These are phyloP conservation scores for Xylaria intraflava DNA, from an alignment of 495 filamentous ascomycete genomes.

Conservation along the genomic window DNA sequence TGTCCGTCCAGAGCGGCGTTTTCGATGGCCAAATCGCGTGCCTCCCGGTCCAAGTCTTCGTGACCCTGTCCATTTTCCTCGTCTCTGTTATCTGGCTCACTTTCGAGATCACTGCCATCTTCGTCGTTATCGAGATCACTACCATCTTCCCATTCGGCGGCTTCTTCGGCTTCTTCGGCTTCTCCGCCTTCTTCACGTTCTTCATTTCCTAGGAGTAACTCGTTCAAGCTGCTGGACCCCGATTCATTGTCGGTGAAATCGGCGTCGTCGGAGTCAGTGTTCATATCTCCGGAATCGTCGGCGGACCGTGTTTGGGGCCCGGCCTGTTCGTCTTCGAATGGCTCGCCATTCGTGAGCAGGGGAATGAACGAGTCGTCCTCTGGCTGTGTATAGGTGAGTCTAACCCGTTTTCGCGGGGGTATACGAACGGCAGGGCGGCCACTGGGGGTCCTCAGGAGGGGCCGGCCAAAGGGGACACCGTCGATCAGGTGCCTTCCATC, in stretches of 20 bases:
- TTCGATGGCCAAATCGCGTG: constrained; percentile 11
- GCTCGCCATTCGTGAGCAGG: constrained; percentile 35
- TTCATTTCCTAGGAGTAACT: background rate
- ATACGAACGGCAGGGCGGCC: constrained; percentile 65
- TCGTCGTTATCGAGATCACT: background rate
- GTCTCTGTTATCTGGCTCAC: background rate
- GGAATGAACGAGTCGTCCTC: constrained; percentile 27
- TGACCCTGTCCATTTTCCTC: constrained; percentile 12
- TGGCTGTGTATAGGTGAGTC: constrained; percentile 42
- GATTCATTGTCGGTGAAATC: constrained; percentile 13
- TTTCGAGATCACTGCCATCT: background rate
- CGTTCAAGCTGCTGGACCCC: background rate
- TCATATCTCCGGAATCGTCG: constrained; percentile 13
- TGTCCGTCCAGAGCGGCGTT: constrained; percentile 20
- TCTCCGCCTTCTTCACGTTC: constrained; percentile 11
- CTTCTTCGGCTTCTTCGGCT: background rate
- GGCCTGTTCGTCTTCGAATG: background rate
- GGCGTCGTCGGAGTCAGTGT: constrained; percentile 23
- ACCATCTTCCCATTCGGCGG: background rate
- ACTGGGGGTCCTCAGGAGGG: constrained; percentile 51
- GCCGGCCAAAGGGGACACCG: constrained; percentile 80
- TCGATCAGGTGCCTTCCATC: constrained; percentile 83
- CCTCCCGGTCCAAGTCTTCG: constrained; percentile 25
- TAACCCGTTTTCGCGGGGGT: constrained; percentile 66
- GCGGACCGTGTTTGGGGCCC: constrained; percentile 8